phyloP scores from a whole-genome alignment of 345 rosid genomes.

The Citrus sinensis region DVS_A1.0 CM039167.1:6432501-6433000 shows the following conservation, averaged over 20 bases:
- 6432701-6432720: background rate
- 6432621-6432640: no score
- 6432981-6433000: no score
- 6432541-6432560: background rate
- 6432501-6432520: no score
- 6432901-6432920: background rate
- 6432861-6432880: background rate
- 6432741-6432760: background rate
- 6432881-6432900: background rate
- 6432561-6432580: background rate
- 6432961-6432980: no score
- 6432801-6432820: background rate
- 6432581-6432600: no score
- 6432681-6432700: background rate
- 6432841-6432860: background rate
- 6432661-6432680: no score
- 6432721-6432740: background rate
- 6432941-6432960: no score
- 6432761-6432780: background rate
- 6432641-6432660: no score
- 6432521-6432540: no score
- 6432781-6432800: background rate
- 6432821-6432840: background rate
- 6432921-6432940: background rate
- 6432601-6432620: no score